phyloP scores from a whole-genome alignment of 257 asterid genomes.

The Fraxinus americana region DNA sequence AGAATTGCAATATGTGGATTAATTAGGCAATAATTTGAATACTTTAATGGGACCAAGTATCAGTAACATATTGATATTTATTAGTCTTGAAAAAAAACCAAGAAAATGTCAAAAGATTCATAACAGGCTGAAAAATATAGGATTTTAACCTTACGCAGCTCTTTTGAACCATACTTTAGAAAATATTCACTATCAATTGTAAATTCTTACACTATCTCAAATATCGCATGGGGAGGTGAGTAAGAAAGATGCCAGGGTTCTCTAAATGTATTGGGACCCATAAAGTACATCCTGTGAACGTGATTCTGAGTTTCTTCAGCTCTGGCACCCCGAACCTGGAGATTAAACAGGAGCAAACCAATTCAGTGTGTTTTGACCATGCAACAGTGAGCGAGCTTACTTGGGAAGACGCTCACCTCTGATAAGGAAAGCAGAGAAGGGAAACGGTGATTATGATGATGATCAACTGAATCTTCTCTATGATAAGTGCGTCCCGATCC shows the following conservation, averaged over 20 bases:
- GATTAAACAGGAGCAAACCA: constrained; percentile 16
- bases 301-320: constrained; percentile 84
- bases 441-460: constrained; percentile 68
- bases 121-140: not conserved
- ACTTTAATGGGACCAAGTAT: constrained; percentile 17
- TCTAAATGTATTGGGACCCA: constrained; percentile 95
- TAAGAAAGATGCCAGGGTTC: constrained; percentile 99
- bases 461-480: constrained; percentile 58
- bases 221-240: constrained; percentile 84
- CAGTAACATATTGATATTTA: constrained; percentile 8
- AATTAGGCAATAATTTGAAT: constrained; percentile 11
- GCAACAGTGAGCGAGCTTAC: constrained; percentile 10
- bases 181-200: constrained; percentile 15
- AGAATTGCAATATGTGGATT: constrained; percentile 2
- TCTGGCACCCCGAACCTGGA: constrained; percentile 88
- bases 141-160: constrained; percentile 23
- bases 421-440: constrained; percentile 94
- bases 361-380: constrained; percentile 17
- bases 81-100: not conserved
- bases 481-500: constrained; percentile 70
- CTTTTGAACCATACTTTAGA: constrained; percentile 11
- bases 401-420: constrained; percentile 56
- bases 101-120: not conserved
- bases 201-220: constrained; percentile 83
- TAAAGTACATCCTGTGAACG: constrained; percentile 92